These are phyloP conservation scores for Dichotomocladium elegans DNA, from an alignment of 371 early-diverging fungal genomes.

Conservation along the genomic window DNA sequence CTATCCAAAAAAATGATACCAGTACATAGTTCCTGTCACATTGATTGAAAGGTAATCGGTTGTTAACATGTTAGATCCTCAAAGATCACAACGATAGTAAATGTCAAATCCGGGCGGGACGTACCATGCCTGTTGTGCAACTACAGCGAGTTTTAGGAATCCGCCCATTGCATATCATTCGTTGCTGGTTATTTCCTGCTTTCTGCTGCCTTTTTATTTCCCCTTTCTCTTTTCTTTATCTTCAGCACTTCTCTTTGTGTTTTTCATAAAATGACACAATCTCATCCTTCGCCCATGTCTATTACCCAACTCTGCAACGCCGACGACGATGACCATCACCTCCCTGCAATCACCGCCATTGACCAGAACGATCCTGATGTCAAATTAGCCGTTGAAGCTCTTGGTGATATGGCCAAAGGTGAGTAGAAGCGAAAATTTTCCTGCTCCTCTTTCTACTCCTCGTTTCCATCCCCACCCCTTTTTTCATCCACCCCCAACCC, in stretches of 20 bases:
- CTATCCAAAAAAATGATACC: too few relatives aligned
- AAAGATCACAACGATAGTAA: neutral
- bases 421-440: conserved; percentile 2
- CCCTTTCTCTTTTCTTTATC: neutral
- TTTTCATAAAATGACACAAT: conserved; percentile 2
- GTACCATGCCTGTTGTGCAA: neutral
- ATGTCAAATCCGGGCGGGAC: neutral
- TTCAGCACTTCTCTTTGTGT: neutral
- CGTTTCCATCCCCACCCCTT: too few relatives aligned
- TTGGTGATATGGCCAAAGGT: conserved; percentile 52
- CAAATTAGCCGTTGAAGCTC: conserved; percentile 58
- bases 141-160: neutral
- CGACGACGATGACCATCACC: neutral
- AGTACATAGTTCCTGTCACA: too few relatives aligned
- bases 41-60: too few relatives aligned
- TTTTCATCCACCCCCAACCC: too few relatives aligned
- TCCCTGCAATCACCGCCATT: neutral
- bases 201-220: neutral
- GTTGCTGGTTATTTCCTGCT: neutral
- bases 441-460: too few relatives aligned
- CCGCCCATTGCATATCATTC: too few relatives aligned
- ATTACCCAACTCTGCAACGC: conserved; percentile 26
- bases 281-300: conserved; percentile 24
- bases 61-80: too few relatives aligned
- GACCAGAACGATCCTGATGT: conserved; percentile 47